These are phyloP conservation scores for Colletotrichum tropicicola DNA, from an alignment of 2,329 filamentous ascomycete species.

Conservation along the genomic window DNA sequence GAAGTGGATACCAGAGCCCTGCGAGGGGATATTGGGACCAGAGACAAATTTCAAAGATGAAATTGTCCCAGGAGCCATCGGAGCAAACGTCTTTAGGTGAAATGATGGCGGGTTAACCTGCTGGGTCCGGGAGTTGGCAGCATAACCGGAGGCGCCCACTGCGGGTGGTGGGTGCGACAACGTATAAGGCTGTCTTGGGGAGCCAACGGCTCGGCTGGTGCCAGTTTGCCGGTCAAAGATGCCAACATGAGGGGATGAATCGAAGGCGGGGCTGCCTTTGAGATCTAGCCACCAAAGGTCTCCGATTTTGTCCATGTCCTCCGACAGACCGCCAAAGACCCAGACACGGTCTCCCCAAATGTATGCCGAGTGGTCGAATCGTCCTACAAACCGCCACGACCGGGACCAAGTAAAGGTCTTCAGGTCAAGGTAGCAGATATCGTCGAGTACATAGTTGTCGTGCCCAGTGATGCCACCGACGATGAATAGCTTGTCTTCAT, in stretches of 20 bases:
- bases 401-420: conserved; percentile 99
- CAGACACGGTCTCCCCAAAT: conserved; percentile 92
- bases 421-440: conserved; percentile 95
- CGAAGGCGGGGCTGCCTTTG: conserved; percentile 87
- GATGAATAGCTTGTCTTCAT: conserved; percentile 97
- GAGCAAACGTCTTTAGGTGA: conserved; percentile 77
- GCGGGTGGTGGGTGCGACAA: conserved; percentile 55
- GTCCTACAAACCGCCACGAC: conserved; percentile 92
- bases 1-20: conserved; percentile 92
- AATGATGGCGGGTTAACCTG: conserved; percentile 74
- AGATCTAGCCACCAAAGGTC: conserved; percentile 98
- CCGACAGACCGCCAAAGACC: conserved; percentile 94
- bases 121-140: conserved; percentile 73
- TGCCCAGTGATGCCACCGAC: conserved; percentile 95
- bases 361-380: conserved; percentile 95
- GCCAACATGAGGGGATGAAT: conserved; percentile 70
- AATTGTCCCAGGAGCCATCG: conserved; percentile 87
- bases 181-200: conserved; percentile 61
- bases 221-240: conserved; percentile 56
- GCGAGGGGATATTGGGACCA: conserved; percentile 84
- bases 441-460: conserved; percentile 91
- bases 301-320: conserved; percentile 96
- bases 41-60: conserved; percentile 91
- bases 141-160: conserved; percentile 70
- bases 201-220: conserved; percentile 53